Evolutionary conservation across 2,329 filamentous ascomycete species (phyloP).

Genomic region (Aspergillus brunneoviolaceus): DNA sequence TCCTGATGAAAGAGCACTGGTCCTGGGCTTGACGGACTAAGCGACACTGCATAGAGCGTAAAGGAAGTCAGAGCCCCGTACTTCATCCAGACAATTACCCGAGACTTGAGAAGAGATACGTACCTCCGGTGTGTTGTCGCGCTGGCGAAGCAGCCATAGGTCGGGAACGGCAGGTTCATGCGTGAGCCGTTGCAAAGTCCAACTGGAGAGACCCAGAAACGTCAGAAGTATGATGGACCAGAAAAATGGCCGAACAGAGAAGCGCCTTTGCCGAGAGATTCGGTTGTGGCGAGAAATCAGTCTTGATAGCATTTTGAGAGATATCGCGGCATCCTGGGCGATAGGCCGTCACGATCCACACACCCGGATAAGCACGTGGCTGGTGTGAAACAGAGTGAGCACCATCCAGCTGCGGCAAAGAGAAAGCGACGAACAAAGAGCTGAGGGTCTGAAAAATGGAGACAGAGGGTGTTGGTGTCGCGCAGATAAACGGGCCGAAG

Average conservation of each 20-base stretch:
- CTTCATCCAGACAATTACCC: neutral
- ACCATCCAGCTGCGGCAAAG: neutral
- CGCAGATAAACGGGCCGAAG: neutral
- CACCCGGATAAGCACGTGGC: neutral
- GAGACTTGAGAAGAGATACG: neutral
- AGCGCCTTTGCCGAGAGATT: slow-evolving; percentile 28
- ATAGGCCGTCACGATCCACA: neutral
- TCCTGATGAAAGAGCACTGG: slow-evolving; percentile 81
- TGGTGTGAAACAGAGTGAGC: neutral
- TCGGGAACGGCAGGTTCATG: slow-evolving; percentile 4
- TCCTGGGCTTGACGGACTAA: slow-evolving; percentile 74
- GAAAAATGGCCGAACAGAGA: slow-evolving; percentile 49
- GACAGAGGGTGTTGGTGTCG: neutral
- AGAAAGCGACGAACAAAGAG: neutral
- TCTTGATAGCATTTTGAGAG: slow-evolving; percentile 26
- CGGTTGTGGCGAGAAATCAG: slow-evolving; percentile 23
- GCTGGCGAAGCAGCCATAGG: slow-evolving; percentile 16
- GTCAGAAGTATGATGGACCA: slow-evolving; percentile 43
- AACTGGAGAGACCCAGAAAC: slow-evolving; percentile 33
- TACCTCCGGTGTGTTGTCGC: slow-evolving; percentile 31
- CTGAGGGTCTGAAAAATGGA: neutral
- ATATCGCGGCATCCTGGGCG: slow-evolving; percentile 29
- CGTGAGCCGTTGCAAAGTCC: slow-evolving; percentile 17
- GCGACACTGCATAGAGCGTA: slow-evolving; percentile 60
- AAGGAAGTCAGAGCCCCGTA: neutral